phyloP scores from a whole-genome alignment of 2,329 filamentous ascomycete species.

The Trichoderma aggressivum region DNA sequence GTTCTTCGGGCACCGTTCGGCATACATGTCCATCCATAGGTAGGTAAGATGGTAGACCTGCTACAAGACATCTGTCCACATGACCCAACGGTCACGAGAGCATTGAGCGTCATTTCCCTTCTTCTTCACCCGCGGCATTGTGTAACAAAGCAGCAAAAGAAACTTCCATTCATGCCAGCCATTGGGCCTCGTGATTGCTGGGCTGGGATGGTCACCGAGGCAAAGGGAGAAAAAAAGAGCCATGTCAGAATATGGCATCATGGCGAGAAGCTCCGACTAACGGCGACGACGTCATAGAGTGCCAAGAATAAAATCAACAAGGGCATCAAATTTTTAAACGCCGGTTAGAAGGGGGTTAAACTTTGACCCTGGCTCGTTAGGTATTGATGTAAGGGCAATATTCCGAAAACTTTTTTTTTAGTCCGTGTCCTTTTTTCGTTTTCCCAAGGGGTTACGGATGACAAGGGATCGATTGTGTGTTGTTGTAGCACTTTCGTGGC shows the following conservation, averaged over 20 bases:
- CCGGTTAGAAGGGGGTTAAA: constrained; percentile 5
- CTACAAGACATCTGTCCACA: constrained; percentile 3
- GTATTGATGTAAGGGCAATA: neutral
- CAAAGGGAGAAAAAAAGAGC: neutral
- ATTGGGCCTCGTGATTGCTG: neutral
- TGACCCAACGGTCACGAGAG: constrained; percentile 14
- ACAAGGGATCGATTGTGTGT: neutral
- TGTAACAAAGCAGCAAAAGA: neutral
- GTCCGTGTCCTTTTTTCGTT: neutral
- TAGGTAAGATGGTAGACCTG: neutral
- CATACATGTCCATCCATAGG: neutral
- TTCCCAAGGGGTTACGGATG: constrained; percentile 5
- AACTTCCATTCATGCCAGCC: neutral
- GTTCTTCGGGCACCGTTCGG: constrained; percentile 1
- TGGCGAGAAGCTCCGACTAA: neutral
- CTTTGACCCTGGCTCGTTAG: constrained; percentile 6
- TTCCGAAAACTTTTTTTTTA: neutral
- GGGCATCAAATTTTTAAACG: constrained; percentile 6
- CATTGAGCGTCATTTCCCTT: neutral
- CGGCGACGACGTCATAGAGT: constrained; percentile 12
- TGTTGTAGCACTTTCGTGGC: neutral
- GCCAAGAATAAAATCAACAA: neutral
- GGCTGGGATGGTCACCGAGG: neutral
- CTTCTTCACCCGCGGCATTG: neutral
- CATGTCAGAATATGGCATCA: neutral